Evolutionary conservation across 1,284 basidiomycete genomes (phyloP).

Genomic region (Coniferiporia weirii): DNA sequence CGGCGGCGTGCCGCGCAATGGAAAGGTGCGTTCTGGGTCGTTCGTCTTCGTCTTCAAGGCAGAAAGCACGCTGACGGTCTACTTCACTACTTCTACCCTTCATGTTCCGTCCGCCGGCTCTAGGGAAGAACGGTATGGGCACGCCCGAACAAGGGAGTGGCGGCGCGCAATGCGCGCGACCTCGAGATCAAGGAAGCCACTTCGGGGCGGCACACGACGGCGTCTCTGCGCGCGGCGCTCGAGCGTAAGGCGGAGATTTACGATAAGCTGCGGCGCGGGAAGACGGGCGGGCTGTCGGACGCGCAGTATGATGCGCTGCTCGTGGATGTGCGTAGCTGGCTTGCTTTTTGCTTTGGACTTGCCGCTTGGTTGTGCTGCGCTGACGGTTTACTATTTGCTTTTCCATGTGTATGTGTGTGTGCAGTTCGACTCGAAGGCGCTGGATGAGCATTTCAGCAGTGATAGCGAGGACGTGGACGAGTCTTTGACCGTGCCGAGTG

Average conservation of each 20-base stretch:
- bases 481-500: slow-evolving; percentile 51
- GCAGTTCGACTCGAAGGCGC: slow-evolving; percentile 70
- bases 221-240: slow-evolving; percentile 60
- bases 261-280: slow-evolving; percentile 74
- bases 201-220: slow-evolving; percentile 60
- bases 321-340: slow-evolving; percentile 66
- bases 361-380: neutral
- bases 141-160: slow-evolving; percentile 66
- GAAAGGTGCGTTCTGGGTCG: slow-evolving; percentile 48
- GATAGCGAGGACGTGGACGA: slow-evolving; percentile 75
- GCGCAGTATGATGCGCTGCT: slow-evolving; percentile 70
- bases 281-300: slow-evolving; percentile 74
- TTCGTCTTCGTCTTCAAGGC: neutral
- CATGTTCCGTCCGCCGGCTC: neutral
- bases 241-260: slow-evolving; percentile 82
- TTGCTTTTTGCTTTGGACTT: neutral
- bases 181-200: slow-evolving; percentile 61
- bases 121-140: slow-evolving; percentile 73
- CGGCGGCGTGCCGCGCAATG: slow-evolving; percentile 54
- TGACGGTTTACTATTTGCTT: slow-evolving; percentile 6
- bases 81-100: too few species aligned
- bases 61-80: too few species aligned
- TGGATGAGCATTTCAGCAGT: slow-evolving; percentile 48
- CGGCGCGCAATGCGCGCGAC: slow-evolving; percentile 56
- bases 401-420: neutral